Evolutionary conservation across 1,284 basidiomycete genomes (phyloP), one percentile per base, ranked within the genome.

Genomic region (Puccinia novopanici): DNA sequence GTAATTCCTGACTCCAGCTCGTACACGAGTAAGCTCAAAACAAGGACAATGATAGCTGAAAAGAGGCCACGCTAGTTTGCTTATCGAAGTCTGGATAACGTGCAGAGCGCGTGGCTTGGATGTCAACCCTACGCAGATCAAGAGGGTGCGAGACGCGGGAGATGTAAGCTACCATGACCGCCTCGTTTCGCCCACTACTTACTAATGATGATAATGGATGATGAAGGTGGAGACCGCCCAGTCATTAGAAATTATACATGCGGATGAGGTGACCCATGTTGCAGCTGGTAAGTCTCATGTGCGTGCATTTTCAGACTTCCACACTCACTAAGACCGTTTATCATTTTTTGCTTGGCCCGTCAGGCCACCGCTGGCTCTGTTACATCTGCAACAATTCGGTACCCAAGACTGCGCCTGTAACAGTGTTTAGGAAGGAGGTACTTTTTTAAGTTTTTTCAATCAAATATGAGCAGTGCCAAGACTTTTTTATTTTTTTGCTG

Each of bases 201-300:
- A 30, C 24, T 0, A 37, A 34, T 65, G 5, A 48, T 67, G 74
- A 34, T 65, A 0, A 71, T n/a, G 27, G 12, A 3, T 50, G 24
- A 27, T 50, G 72, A 40, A 81, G 68, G 0, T 63, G 24, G 73
- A 68, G 27, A 80, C 82, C 13, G 77, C 77, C 10, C n/a, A 81
- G 61, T 67, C 65, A 2, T 52, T 83, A 24, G 61, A 67, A 61
- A 83, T 81, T 27, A 83, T 83, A 48, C 82, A 83, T 61, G 80
- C 84, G 48, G 85, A 85, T 77, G 85, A 86, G 80, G 83, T 85
- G 61, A 86, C 85, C 3, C 85, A 86, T 40, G 85, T 85, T 5
- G 73, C 84, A 27, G 83, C 77, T 61, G 77, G 77, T 80, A 9
- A 42, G 68, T 30, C 59, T 22, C 22, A 6, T 13, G n/a, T n/a